Evolutionary conservation across 129 eudicot species (phyloP), one percentile per base, ranked within the genome.

Genomic region (Artemisia annua): DNA sequence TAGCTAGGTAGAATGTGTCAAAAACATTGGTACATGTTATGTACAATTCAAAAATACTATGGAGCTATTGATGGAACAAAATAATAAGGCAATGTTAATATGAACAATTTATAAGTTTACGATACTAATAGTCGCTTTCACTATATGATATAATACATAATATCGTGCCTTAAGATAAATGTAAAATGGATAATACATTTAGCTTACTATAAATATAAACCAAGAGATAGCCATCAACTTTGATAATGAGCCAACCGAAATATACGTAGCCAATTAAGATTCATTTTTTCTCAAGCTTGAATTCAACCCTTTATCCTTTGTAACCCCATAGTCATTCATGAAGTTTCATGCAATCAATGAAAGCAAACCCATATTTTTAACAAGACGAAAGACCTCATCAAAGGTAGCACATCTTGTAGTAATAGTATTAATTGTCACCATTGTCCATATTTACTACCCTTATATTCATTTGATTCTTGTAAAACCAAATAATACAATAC

Each of bases 321-420:
- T 55, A 54, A 53, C 49, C 44, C 75, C 60, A 57, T 48, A 52
- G 58, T 24, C 81, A 71, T 67, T 67, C 67, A 89, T 86, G 91
- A 89, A 82, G 87, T 76, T 64, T 76, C 92, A 89, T 66, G 67
- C 78, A 70, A 62, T 75, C 63, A 76, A 61, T 75, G 89, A 84
- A 61, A 83, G 83, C 50, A 86, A 89, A 80, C 9, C 43, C 49
- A 87, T 84, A 50, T 14, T 75, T 32, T 46, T 46, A 48, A 76
- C 80, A 30, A 64, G 85, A 72, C 74, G 86, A 74, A 84, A 78
- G 57, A 20, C 22, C 22, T 20, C 22, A 20, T 20, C 0, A 20
- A 20, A 20, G 1, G 1, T 20, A 0, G 22, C 0, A 20, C 22
- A 20, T 20, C 22, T 20, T 20, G 22, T 20, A 20, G 22, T 20